Base-by-base conservation (phyloP, 1,139 yeast species). In the Pichia kudriavzevii region DNA sequence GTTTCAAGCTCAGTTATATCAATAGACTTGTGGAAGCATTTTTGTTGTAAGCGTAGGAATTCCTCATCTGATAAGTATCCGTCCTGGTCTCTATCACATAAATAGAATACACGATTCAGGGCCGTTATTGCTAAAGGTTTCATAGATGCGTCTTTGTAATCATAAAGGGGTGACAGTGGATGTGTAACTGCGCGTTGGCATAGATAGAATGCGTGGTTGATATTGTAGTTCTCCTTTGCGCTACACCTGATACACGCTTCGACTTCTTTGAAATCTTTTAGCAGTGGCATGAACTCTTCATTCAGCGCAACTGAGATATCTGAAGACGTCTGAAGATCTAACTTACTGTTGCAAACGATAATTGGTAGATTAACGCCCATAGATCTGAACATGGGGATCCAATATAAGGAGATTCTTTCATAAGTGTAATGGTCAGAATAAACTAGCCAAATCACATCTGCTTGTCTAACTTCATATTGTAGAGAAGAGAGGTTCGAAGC, bases 391-490 rank as follows among this genome's bases (percentile, higher is more conserved):
- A 80, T 72, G 30, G 94, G 94, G 73, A 91, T 79, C 98, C 98
- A 91, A 55, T 87, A 88, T 23, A 88, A 64, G 2, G 94, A 78
- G 9, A 91, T 75, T 36, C 97, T 67, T 55, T 91, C 97, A 53
- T 88, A 91, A 0, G 96, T 85, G 52, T 87, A 93, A 53, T 87
- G 95, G 50, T 88, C 97, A 1, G 93, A 73, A 54, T 87, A 91
- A 0, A 91, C 88, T 19, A 91, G 66, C 91, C 96, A 83, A 8
- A 91, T 82, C 10, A 87, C 96, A 57, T 84, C 91, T 0, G 97
- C 94, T 32, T 75, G 67, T 37, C 94, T 72, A 45, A 91, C 69
- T 56, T 87, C 95, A 31, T 70, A 67, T 41, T 82, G 85, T 8
- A 91, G 61, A 1, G 61, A 55, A 0, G 62, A 61, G 26, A 74